Percentiles rank a stretch among this genome's conserved stretches.
These are phyloP conservation scores for Calamus simplicifolius DNA, from an alignment of 176 grass and related monocot genomes.

Conservation along the genomic window DNA sequence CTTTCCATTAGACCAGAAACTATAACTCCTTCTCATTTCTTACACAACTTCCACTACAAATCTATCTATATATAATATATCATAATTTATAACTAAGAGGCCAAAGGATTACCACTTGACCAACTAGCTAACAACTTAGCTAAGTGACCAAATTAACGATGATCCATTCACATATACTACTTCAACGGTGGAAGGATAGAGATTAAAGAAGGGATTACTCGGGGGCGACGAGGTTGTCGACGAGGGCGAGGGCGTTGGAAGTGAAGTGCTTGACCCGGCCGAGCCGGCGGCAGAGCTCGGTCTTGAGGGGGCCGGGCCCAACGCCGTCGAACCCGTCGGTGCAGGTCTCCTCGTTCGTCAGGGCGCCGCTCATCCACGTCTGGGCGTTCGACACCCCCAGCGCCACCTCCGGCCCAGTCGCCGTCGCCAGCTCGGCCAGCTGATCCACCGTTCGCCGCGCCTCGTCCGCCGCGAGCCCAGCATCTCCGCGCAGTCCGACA, in stretches of 20 bases:
- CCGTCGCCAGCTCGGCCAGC: background rate
- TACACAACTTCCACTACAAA: no score
- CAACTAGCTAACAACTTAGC: no score
- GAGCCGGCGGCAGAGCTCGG: background rate
- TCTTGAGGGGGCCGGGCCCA: background rate
- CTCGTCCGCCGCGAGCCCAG: no score
- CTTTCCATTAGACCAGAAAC: no score
- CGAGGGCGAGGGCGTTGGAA: background rate
- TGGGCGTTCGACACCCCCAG: conserved; percentile 47
- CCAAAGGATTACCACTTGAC: no score
- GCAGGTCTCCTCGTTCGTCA: conserved; percentile 55
- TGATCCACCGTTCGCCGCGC: background rate
- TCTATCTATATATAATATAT: no score
- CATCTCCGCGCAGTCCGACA: background rate
- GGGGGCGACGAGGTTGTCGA: background rate
- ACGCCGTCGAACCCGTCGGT: conserved; percentile 23
- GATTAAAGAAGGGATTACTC: no score
- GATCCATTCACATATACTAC: no score
- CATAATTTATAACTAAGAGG: no score
- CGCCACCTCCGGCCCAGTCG: conserved; percentile 7
- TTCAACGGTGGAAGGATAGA: no score
- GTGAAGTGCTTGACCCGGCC: background rate
- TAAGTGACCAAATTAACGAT: no score
- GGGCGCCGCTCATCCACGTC: conserved; percentile 62
- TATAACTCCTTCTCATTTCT: no score